Evolutionary conservation across 345 rosid genomes (phyloP), one percentile per base, ranked within the genome.

Genomic region (Lepidium didymum): DNA sequence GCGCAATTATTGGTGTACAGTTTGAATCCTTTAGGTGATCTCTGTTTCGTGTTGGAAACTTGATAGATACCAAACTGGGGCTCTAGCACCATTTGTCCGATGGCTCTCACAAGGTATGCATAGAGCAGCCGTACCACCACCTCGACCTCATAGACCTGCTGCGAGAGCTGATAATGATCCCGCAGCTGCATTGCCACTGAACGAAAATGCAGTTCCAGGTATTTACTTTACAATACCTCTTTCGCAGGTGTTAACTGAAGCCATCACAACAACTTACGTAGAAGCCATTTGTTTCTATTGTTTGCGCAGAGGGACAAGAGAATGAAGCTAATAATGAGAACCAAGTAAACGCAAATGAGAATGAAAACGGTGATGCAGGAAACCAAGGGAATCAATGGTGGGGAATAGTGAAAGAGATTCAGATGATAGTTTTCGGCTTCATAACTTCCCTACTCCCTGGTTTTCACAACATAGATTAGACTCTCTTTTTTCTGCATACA

Each of bases 41-140:
- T 37, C 5, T 63, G 34, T 54, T 41, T 21, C 21, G 42, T 58
- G 42, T 74, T 60, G 73, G 6, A 51, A 67, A 44, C 7, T 18
- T 55, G 45, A 15, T 82, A 95, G 99, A 67, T 91, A 95, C 78
- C 97, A 91, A 81, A 91, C 98, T 42, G 99, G 97, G 68, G 99
- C 96, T 62, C 91, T 95, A 29, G 79, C 99, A 43, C 98, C 99
- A 1, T 77, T 95, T 69, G 76, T 91, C 25, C 81, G 87, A 65
- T 84, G 97, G 99, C 93, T 95, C 46, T 87, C 97, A 12, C 97
- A 89, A 77, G 90, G 96, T 64, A 95, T 91, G 99, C 96, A 86
- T 56, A 95, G 99, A 78, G 98, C 96, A 16, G 99, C 96, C 46
- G 86, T 85, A 12, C 96, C 96, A 66, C 97, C 97, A 72, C 96